Evolutionary conservation across 2,329 filamentous ascomycete genomes (phyloP).

Genomic region (Mycosphaerella sp.): DNA sequence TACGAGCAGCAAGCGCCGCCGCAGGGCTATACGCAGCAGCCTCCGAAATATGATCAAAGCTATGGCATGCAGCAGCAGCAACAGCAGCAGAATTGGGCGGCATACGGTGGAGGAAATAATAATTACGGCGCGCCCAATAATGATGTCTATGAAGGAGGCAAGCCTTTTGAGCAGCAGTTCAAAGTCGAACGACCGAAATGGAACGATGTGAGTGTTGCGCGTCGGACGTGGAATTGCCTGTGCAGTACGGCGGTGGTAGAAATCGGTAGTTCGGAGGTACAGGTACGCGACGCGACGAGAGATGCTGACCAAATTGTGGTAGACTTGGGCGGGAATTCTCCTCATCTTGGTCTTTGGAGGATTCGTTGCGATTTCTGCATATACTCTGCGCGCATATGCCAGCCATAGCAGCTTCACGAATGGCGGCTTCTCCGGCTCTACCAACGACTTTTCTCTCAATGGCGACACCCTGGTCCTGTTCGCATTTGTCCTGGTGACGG

Average conservation of each 20-base stretch:
- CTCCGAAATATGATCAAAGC: slow-evolving; percentile 13
- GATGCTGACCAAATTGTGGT: not conserved
- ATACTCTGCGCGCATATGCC: slow-evolving; percentile 69
- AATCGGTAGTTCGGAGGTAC: no score
- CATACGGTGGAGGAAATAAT: slow-evolving; percentile 13
- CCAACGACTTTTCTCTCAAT: slow-evolving; percentile 62
- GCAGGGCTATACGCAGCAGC: slow-evolving; percentile 6
- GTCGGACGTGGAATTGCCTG: not conserved
- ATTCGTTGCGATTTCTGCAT: slow-evolving; percentile 67
- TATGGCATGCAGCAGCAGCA: slow-evolving; percentile 20
- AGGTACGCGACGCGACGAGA: not conserved
- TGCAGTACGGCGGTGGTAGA: no score
- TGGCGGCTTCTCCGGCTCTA: slow-evolving; percentile 64
- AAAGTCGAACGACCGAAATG: slow-evolving; percentile 76
- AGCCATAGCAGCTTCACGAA: slow-evolving; percentile 52
- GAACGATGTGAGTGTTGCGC: slow-evolving; percentile 53
- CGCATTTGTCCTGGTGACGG: slow-evolving; percentile 65
- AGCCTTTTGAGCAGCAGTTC: slow-evolving; percentile 72
- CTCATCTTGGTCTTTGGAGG: slow-evolving; percentile 65
- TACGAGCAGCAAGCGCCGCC: slow-evolving; percentile 11
- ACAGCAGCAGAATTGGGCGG: not conserved
- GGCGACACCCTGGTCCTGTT: slow-evolving; percentile 86
- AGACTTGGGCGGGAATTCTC: slow-evolving; percentile 73
- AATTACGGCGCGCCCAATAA: slow-evolving; percentile 24
- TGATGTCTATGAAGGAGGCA: slow-evolving; percentile 35